phyloP scores from a whole-genome alignment of 345 rosid genomes.

The Litchi chinensis region DNA sequence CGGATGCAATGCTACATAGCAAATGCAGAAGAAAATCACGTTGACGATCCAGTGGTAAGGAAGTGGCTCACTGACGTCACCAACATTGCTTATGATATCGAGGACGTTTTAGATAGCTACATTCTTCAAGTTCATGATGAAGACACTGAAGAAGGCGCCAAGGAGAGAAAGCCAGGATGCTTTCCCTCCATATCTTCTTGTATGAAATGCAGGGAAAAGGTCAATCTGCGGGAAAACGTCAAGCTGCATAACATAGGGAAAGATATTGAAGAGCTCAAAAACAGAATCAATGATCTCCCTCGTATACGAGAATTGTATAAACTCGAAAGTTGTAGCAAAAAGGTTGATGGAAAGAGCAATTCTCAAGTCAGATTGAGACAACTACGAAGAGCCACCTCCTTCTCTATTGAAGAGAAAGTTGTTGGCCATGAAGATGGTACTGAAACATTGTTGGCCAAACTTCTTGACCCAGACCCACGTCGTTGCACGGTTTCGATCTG shows the following conservation, averaged over 20 bases:
- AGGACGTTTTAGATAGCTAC: constrained; percentile 34
- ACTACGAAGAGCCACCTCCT: constrained; percentile 29
- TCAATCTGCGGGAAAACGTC: background rate
- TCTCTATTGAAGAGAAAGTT: background rate
- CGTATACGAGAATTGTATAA: constrained; percentile 11
- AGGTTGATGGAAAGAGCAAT: background rate
- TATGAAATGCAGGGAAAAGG: too few species aligned
- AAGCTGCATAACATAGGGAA: constrained; percentile 14
- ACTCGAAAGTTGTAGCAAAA: constrained; percentile 17
- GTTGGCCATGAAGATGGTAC: background rate
- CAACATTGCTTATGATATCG: constrained; percentile 37
- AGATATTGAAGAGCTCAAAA: constrained; percentile 6
- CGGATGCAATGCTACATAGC: constrained; percentile 34
- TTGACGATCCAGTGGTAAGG: constrained; percentile 29
- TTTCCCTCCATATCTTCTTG: constrained; percentile 1
- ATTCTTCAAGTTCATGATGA: constrained; percentile 19
- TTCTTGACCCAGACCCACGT: constrained; percentile 5
- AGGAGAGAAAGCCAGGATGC: constrained; percentile 16
- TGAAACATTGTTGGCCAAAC: constrained; percentile 25
- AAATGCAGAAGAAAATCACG: constrained; percentile 39
- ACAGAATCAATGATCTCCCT: constrained; percentile 16
- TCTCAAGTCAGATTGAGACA: constrained; percentile 9
- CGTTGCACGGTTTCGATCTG: constrained; percentile 30
- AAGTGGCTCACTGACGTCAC: constrained; percentile 37
- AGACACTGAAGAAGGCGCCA: too few species aligned